Evolutionary conservation across 306 rosid species (phyloP).

Genomic region (Ammopiptanthus mongolicus): DNA sequence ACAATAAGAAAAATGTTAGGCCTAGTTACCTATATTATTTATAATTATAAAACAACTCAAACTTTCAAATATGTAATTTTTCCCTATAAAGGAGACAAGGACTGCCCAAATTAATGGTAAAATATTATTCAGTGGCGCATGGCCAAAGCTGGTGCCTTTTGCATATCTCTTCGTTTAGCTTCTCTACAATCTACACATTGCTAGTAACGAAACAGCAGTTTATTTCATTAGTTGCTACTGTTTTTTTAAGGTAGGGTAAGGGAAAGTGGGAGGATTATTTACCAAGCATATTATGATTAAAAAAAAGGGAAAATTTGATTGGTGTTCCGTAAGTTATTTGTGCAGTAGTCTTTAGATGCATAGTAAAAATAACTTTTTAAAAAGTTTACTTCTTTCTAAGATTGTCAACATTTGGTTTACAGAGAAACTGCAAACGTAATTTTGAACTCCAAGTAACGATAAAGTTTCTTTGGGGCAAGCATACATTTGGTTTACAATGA

Average conservation of each 20-base stretch:
- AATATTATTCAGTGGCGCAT: not conserved
- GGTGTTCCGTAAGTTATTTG: not conserved
- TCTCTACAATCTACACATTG: too few relatives aligned
- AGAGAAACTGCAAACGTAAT: too few relatives aligned
- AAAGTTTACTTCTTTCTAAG: not conserved
- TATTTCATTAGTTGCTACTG: too few relatives aligned
- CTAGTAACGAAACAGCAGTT: too few relatives aligned
- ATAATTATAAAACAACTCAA: not conserved
- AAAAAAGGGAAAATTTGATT: not conserved
- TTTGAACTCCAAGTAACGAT: too few relatives aligned
- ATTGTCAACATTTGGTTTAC: not conserved
- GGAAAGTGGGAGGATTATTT: not conserved
- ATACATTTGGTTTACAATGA: too few relatives aligned
- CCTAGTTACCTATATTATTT: not conserved
- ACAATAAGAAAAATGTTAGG: constrained; percentile 1
- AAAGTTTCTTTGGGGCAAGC: too few relatives aligned
- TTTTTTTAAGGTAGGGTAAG: not conserved
- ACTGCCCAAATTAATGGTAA: not conserved
- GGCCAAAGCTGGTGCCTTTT: not conserved
- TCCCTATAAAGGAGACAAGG: constrained; percentile 13
- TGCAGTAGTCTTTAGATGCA: too few relatives aligned
- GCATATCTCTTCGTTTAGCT: not conserved
- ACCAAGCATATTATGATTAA: not conserved
- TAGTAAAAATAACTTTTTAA: not conserved
- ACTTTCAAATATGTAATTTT: not conserved